These are phyloP conservation scores for Staphylotrichum longicolle DNA, from an alignment of 495 filamentous ascomycete species.

Conservation along the genomic window DNA sequence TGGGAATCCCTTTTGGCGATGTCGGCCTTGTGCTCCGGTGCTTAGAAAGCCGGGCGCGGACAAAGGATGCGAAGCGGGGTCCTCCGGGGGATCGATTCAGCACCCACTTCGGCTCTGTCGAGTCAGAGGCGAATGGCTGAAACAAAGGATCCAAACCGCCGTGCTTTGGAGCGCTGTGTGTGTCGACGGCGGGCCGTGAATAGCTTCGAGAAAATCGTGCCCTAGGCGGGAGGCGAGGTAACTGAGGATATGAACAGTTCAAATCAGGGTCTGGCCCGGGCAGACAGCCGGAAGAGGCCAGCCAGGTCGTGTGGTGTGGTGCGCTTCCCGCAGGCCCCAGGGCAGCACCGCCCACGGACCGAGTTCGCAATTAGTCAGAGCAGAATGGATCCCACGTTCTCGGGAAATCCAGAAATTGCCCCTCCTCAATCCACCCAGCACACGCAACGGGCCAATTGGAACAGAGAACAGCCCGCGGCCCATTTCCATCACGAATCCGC, in stretches of 20 bases:
- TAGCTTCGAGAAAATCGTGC: constrained; percentile 13
- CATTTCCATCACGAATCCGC: constrained; percentile 31
- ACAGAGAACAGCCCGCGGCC: constrained; percentile 11
- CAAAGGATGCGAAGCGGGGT: constrained; percentile 14
- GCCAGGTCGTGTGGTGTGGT: constrained; percentile 15
- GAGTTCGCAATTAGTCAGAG: constrained; percentile 26
- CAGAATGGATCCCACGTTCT: constrained; percentile 29
- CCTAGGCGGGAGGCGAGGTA: not conserved
- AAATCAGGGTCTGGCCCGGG: constrained; percentile 10
- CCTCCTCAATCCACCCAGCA: constrained; percentile 19
- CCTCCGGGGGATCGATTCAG: constrained; percentile 10
- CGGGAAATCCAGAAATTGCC: constrained; percentile 30
- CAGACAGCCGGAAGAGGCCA: not conserved
- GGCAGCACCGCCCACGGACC: constrained; percentile 13
- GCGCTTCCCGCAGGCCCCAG: constrained; percentile 7
- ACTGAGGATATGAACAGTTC: constrained; percentile 19
- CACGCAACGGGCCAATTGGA: constrained; percentile 24
- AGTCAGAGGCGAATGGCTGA: constrained; percentile 13
- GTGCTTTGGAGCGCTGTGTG: not conserved
- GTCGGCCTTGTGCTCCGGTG: constrained; percentile 6
- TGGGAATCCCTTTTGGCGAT: constrained; percentile 17
- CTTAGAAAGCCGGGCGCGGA: constrained; percentile 2
- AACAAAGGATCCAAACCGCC: constrained; percentile 11
- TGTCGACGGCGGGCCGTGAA: not conserved
- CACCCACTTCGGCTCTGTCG: constrained; percentile 18